Evolutionary conservation across 108 stramenopile genomes (phyloP).

Genomic region (Thalassiosira profunda): DNA sequence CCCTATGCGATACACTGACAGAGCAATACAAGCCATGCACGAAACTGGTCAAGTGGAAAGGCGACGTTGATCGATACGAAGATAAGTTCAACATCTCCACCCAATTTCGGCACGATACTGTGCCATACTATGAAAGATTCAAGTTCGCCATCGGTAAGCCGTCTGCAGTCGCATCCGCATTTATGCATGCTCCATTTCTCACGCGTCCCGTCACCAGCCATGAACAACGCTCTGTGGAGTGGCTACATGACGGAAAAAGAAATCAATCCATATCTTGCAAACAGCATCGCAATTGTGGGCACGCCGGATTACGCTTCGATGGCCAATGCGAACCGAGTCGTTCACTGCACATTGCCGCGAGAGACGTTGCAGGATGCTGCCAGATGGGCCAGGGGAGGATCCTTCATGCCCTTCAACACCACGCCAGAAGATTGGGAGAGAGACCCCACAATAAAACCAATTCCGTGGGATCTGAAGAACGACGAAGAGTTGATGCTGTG

Average conservation of each 20-base stretch:
- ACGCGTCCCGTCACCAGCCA: too few relatives aligned
- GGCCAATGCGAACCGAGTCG: conserved; percentile 16
- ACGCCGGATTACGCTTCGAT: conserved; percentile 12
- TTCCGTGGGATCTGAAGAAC: conserved; percentile 1
- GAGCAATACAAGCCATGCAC: conserved; percentile 24
- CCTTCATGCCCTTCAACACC: conserved; percentile 35
- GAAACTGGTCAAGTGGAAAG: conserved; percentile 6
- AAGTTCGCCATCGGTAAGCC: conserved; percentile 17
- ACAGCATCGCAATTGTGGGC: conserved; percentile 16
- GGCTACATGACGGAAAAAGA: conserved; percentile 27
- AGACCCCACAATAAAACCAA: conserved; percentile 9
- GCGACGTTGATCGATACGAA: too few relatives aligned
- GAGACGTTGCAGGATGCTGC: neutral
- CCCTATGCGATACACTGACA: conserved; percentile 18
- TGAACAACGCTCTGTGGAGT: conserved; percentile 12
- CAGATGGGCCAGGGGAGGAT: neutral
- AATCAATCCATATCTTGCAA: conserved; percentile 20
- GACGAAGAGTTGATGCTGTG: conserved; percentile 13
- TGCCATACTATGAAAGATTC: neutral
- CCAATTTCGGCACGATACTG: neutral
- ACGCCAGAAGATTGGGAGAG: conserved; percentile 21
- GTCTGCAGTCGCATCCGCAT: too few relatives aligned
- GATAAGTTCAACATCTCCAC: too few relatives aligned
- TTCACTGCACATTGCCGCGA: conserved; percentile 3
- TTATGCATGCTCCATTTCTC: too few relatives aligned